phyloP scores from a whole-genome alignment of 2,329 filamentous ascomycete genomes.

The Colletotrichum cuscutae region DNA sequence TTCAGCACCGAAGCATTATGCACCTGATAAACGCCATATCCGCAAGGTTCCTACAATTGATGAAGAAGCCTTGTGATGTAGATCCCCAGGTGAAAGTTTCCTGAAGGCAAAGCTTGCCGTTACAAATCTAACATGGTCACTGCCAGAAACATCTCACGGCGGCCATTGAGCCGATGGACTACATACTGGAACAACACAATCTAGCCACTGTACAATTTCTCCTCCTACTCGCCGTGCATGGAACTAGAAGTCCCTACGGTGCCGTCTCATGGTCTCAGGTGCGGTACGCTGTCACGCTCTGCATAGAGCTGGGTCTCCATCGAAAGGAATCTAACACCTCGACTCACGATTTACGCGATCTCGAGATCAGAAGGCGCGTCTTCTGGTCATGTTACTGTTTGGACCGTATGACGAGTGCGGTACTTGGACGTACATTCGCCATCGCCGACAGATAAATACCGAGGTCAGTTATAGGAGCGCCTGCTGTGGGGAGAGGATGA shows the following conservation, averaged over 20 bases:
- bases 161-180: slow-evolving; percentile 45
- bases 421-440: slow-evolving; percentile 46
- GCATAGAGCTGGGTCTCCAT: slow-evolving; percentile 46
- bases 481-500: too few species aligned
- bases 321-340: slow-evolving; percentile 28
- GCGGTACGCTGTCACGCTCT: slow-evolving; percentile 43
- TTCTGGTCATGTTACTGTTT: slow-evolving; percentile 50
- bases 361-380: slow-evolving; percentile 43
- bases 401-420: slow-evolving; percentile 45
- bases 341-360: slow-evolving; percentile 25
- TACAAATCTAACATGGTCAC: background rate
- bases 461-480: slow-evolving; percentile 33
- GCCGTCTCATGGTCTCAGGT: slow-evolving; percentile 48
- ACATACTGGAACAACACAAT: slow-evolving; percentile 46
- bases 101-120: rapidly evolving
- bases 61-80: slow-evolving; percentile 39
- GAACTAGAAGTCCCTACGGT: slow-evolving; percentile 46
- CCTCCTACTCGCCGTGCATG: slow-evolving; percentile 45
- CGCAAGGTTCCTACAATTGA: slow-evolving; percentile 40
- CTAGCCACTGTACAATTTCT: slow-evolving; percentile 45
- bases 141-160: slow-evolving; percentile 41
- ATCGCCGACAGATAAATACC: slow-evolving; percentile 46
- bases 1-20: slow-evolving; percentile 40
- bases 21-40: slow-evolving; percentile 42
- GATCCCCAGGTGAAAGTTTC: slow-evolving; percentile 36